phyloP scores from a whole-genome alignment of 495 filamentous ascomycete species.

The Tirmania nivea region DNA sequence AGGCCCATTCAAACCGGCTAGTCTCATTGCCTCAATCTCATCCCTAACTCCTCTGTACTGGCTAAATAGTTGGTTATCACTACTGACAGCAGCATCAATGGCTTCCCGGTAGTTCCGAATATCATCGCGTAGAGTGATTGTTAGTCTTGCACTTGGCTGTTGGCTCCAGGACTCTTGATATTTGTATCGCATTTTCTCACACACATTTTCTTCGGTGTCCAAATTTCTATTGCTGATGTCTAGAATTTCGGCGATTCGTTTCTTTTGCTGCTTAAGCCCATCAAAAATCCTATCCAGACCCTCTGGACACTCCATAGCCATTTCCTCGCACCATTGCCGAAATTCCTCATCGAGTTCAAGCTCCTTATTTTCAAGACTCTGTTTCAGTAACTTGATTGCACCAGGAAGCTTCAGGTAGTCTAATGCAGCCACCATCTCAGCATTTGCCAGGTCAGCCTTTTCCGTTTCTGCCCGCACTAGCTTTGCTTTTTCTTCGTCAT shows the following conservation, averaged over 20 bases:
- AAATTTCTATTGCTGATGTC: conserved; percentile 67
- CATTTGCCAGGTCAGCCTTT: conserved; percentile 69
- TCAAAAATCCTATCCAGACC: conserved; percentile 50
- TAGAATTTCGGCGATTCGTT: conserved; percentile 42
- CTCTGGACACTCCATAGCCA: conserved; percentile 59
- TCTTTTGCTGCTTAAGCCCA: conserved; percentile 51
- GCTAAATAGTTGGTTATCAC: conserved; percentile 63
- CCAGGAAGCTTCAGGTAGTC: conserved; percentile 83
- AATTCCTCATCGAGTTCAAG: conserved; percentile 78
- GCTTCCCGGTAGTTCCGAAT: conserved; percentile 69
- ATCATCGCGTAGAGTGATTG: conserved; percentile 66
- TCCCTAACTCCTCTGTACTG: conserved; percentile 65
- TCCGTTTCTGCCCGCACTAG: conserved; percentile 83
- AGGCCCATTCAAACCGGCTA: conserved; percentile 69
- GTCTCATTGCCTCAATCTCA: conserved; percentile 90
- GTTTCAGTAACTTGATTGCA: conserved; percentile 77
- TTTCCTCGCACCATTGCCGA: conserved; percentile 74
- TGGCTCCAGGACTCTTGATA: conserved; percentile 94
- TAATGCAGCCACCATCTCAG: conserved; percentile 86
- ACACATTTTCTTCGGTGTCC: conserved; percentile 91
- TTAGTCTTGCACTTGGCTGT: conserved; percentile 77
- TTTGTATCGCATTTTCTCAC: conserved; percentile 97
- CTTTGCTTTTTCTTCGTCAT: conserved; percentile 97
- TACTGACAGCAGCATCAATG: conserved; percentile 68
- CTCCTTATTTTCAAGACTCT: conserved; percentile 66